These are phyloP conservation scores for Russula dissimulans DNA, from an alignment of 768 basidiomycete species.

Conservation along the genomic window DNA sequence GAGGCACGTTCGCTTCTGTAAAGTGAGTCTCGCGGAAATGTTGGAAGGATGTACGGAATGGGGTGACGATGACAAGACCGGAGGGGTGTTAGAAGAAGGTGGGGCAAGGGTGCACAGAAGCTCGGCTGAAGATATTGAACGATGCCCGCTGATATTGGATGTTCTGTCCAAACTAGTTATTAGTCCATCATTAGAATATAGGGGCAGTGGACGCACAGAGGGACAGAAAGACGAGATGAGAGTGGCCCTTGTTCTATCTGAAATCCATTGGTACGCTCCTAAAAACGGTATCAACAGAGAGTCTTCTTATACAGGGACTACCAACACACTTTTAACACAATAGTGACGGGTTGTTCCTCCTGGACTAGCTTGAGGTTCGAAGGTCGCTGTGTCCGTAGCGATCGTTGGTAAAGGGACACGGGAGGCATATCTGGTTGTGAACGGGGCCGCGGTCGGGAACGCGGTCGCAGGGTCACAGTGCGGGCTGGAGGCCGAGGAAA, in stretches of 20 bases:
- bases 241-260: neutral
- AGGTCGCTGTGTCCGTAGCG: neutral
- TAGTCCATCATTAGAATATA: neutral
- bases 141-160: neutral
- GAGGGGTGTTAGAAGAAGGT: neutral
- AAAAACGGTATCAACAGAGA: neutral
- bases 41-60: neutral
- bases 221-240: neutral
- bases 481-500: neutral
- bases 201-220: neutral
- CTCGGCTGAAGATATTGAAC: neutral
- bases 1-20: neutral
- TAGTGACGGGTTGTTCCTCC: conserved; percentile 2
- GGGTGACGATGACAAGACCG: neutral
- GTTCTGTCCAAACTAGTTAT: neutral
- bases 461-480: neutral
- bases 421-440: neutral
- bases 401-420: neutral
- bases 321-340: conserved; percentile 4
- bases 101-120: neutral
- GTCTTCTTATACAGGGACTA: neutral
- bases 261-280: conserved; percentile 9
- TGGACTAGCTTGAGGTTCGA: conserved; percentile 1
- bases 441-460: neutral
- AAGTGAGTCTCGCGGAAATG: neutral